phyloP scores from a whole-genome alignment of 106 monocot species.

The Platanthera guangdongensis region DNA sequence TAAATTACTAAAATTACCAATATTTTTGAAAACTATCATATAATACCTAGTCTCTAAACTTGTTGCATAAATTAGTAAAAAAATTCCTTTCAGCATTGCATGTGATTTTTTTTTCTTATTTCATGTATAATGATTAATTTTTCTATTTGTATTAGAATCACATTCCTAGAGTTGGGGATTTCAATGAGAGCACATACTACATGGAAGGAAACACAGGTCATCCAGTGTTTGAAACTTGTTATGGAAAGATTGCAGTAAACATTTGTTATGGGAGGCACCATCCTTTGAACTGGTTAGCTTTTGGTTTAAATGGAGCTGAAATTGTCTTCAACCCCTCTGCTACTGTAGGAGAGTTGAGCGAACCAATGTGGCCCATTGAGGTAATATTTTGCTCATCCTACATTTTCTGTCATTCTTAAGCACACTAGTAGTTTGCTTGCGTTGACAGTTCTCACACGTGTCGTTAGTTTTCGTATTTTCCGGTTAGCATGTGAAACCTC shows the following conservation, averaged over 20 bases:
- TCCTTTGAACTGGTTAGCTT: slow-evolving; percentile 88
- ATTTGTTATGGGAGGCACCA: slow-evolving; percentile 97
- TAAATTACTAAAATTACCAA: no score
- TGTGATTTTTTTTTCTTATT: not conserved
- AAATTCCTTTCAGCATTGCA: no score
- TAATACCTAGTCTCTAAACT: no score
- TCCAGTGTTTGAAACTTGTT: slow-evolving; percentile 94
- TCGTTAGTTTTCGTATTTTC: no score
- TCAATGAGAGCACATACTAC: slow-evolving; percentile 94
- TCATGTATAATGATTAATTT: no score
- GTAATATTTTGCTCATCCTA: slow-evolving; percentile 15
- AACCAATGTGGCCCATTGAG: slow-evolving; percentile 99
- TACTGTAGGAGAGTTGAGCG: slow-evolving; percentile 92
- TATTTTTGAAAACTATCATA: no score
- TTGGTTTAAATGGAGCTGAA: slow-evolving; percentile 94
- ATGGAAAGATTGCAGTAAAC: slow-evolving; percentile 82
- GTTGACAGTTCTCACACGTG: not conserved
- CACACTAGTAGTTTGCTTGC: not conserved
- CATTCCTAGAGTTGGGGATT: slow-evolving; percentile 96
- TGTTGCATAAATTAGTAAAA: no score
- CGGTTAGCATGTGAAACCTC: no score
- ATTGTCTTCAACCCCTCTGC: slow-evolving; percentile 99
- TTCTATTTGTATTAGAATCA: slow-evolving; percentile 55
- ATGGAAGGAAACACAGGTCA: slow-evolving; percentile 96
- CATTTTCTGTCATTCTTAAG: not conserved